These are phyloP conservation scores for Cicer judaicum DNA, from an alignment of 306 rosid genomes.

Conservation along the genomic window DNA sequence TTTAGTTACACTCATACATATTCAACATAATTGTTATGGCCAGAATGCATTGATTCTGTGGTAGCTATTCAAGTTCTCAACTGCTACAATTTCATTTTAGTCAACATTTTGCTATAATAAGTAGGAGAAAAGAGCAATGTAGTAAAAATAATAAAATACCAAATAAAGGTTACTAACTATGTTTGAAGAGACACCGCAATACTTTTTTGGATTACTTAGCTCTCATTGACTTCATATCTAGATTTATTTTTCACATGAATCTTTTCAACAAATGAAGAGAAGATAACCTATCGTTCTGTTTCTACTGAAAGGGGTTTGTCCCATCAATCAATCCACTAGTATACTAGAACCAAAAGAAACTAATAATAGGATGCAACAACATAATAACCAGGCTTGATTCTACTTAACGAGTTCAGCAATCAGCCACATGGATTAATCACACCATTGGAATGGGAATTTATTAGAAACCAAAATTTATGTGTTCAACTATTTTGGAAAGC, in stretches of 20 bases:
- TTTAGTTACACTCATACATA: not conserved
- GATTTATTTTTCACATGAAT: constrained; percentile 14
- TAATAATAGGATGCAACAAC: constrained; percentile 12
- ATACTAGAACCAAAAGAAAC: constrained; percentile 4
- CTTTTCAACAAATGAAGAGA: constrained; percentile 29
- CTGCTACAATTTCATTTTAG: constrained; percentile 15
- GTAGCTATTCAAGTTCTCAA: constrained; percentile 33
- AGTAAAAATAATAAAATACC: constrained; percentile 21
- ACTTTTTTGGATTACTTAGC: not conserved
- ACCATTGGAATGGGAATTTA: not conserved
- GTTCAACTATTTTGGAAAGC: constrained; percentile 30
- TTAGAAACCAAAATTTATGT: constrained; percentile 11
- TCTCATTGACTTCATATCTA: constrained; percentile 14
- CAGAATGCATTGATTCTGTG: not conserved
- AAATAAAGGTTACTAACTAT: constrained; percentile 17
- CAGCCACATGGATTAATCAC: constrained; percentile 7
- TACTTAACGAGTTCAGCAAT: not conserved
- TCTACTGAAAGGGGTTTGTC: constrained; percentile 28
- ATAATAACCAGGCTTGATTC: constrained; percentile 6
- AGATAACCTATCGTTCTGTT: constrained; percentile 17
- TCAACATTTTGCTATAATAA: not conserved
- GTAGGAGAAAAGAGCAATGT: not conserved
- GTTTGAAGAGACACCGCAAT: constrained; percentile 4
- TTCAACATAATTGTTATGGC: constrained; percentile 17
- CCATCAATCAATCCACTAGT: constrained; percentile 25